Conservation (phyloP, 2,329 filamentous ascomycete species). For the Nemania abortiva region DNA sequence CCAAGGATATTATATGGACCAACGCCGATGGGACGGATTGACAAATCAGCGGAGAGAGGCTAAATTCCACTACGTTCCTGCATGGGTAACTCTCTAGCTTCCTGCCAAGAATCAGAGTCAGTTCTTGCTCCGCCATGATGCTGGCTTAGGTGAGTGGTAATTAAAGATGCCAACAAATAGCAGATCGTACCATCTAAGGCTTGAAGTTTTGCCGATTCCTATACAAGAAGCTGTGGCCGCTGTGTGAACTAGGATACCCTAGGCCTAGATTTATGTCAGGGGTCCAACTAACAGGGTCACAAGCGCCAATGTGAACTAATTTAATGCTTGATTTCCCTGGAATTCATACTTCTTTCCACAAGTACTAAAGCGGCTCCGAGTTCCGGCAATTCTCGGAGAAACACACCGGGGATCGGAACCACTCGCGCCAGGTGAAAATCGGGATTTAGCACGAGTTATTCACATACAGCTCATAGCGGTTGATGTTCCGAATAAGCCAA, state of each 20-base stretch:
- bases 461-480: background rate
- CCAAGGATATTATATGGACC: background rate
- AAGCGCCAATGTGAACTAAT: background rate
- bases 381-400: background rate
- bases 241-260: conserved; percentile 7
- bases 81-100: background rate
- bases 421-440: background rate
- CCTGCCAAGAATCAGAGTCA: background rate
- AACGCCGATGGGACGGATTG: background rate
- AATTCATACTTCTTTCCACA: background rate
- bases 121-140: background rate
- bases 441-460: background rate
- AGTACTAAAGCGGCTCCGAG: background rate
- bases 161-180: background rate
- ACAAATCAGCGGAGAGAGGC: conserved; percentile 9
- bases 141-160: background rate
- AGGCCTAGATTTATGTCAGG: background rate
- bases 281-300: background rate
- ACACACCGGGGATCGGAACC: background rate
- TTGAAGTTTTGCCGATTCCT: background rate
- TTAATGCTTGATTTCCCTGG: background rate
- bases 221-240: conserved; percentile 1
- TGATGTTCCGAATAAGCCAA: background rate
- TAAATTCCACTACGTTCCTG: background rate
- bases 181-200: background rate